Evolutionary conservation across 306 rosid species (phyloP).

Genomic region (Boehmeria nivea): DNA sequence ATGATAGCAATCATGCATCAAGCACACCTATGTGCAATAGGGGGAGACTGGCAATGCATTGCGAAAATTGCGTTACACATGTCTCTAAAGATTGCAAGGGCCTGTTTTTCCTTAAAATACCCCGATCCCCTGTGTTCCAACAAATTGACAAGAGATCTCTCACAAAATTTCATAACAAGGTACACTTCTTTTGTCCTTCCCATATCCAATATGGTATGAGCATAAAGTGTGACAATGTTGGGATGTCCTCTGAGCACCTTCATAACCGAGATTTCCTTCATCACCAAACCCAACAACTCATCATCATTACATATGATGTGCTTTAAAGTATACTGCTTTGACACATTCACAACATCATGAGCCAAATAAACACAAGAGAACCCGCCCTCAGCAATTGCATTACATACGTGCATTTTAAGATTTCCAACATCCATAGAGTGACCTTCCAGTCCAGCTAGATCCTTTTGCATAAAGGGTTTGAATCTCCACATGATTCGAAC

Average conservation of each 20-base stretch:
- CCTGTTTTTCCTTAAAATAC: conserved; percentile 81
- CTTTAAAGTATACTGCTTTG: conserved; percentile 94
- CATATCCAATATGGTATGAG: conserved; percentile 77
- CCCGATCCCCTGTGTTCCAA: conserved; percentile 85
- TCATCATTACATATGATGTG: conserved; percentile 89
- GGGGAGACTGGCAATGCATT: conserved; percentile 89
- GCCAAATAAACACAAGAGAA: conserved; percentile 95
- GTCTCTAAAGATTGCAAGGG: conserved; percentile 79
- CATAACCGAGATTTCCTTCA: conserved; percentile 78
- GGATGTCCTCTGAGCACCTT: conserved; percentile 84
- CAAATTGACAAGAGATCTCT: conserved; percentile 76
- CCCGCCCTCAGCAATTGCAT: conserved; percentile 93
- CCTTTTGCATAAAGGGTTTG: conserved; percentile 91
- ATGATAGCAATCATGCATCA: conserved; percentile 3
- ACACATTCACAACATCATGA: conserved; percentile 62
- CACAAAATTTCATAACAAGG: conserved; percentile 93
- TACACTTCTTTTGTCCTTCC: conserved; percentile 91
- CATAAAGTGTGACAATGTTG: conserved; percentile 72
- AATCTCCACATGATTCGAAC: conserved; percentile 74
- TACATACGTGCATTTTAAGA: conserved; percentile 66
- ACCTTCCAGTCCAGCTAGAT: conserved; percentile 81
- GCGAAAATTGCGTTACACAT: conserved; percentile 86
- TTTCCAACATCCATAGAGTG: conserved; percentile 79
- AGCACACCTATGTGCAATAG: conserved; percentile 84
- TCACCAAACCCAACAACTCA: conserved; percentile 74